These are phyloP conservation scores for Ogataea parapolymorpha DNA, from an alignment of 805 yeast species.

Conservation along the genomic window DNA sequence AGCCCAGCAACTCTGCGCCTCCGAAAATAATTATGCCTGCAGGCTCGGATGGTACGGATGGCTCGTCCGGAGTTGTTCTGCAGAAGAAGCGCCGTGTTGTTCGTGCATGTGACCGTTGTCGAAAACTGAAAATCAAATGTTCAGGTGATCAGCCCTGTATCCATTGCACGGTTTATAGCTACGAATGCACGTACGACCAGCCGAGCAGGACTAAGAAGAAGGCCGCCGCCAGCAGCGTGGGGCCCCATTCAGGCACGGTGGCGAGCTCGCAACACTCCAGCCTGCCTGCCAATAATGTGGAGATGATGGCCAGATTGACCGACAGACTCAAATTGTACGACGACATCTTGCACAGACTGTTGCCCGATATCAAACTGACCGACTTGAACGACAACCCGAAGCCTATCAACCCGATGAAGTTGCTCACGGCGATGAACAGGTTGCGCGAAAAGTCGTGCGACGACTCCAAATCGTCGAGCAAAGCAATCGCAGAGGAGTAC, in stretches of 20 bases:
- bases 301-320: constrained; percentile 30
- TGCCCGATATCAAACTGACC: constrained; percentile 33
- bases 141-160: constrained; percentile 49
- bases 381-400: constrained; percentile 32
- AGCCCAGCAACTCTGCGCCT: constrained; percentile 15
- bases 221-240: neutral
- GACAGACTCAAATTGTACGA: constrained; percentile 32
- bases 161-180: constrained; percentile 78
- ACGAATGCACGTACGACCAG: constrained; percentile 80
- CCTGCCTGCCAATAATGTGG: constrained; percentile 18
- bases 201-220: constrained; percentile 46
- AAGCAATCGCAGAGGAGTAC: constrained; percentile 27
- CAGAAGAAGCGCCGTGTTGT: constrained; percentile 38
- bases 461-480: constrained; percentile 18
- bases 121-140: constrained; percentile 50
- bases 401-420: constrained; percentile 33
- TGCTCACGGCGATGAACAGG: constrained; percentile 29
- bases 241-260: neutral
- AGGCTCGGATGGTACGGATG: constrained; percentile 16
- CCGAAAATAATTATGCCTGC: constrained; percentile 31
- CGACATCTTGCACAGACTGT: constrained; percentile 30
- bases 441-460: constrained; percentile 24
- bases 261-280: constrained; percentile 17
- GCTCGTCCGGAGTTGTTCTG: constrained; percentile 13
- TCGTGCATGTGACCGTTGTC: constrained; percentile 52